Evolutionary conservation across 257 asterid genomes (phyloP).

Genomic region (Salvia hispanica): DNA sequence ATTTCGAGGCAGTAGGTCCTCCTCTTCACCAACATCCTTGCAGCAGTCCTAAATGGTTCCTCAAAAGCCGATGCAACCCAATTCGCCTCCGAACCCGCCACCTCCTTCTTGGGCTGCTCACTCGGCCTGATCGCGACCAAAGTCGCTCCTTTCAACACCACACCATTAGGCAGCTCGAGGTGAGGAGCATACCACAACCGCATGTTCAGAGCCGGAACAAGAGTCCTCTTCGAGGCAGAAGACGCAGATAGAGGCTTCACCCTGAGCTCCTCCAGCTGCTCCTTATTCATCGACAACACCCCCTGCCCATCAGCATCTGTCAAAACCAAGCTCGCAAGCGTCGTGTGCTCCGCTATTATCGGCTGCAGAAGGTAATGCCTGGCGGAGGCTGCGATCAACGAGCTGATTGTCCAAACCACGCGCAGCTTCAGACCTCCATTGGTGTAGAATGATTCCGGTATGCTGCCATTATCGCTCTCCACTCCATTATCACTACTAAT

Average conservation of each 20-base stretch:
- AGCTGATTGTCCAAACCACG: conserved; percentile 91
- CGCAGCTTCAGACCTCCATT: conserved; percentile 84
- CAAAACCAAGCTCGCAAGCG: conserved; percentile 66
- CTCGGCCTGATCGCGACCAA: conserved; percentile 86
- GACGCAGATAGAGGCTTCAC: conserved; percentile 89
- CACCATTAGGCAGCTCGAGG: conserved; percentile 79
- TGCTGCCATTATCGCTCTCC: conserved; percentile 61
- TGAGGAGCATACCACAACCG: conserved; percentile 81
- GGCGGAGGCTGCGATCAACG: conserved; percentile 87
- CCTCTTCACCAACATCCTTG: conserved; percentile 79
- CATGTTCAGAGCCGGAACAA: conserved; percentile 86
- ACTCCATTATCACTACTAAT: conserved; percentile 4
- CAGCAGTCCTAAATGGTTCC: conserved; percentile 78
- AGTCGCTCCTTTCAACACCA: conserved; percentile 83
- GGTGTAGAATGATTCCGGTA: conserved; percentile 83
- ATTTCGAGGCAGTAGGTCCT: conserved; percentile 89
- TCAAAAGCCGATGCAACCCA: conserved; percentile 79
- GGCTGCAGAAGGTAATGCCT: conserved; percentile 86
- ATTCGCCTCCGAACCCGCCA: conserved; percentile 51
- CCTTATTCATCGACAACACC: conserved; percentile 75
- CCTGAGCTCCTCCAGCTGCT: conserved; percentile 84
- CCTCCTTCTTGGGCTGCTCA: conserved; percentile 69
- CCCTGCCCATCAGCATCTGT: conserved; percentile 90
- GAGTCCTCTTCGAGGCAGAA: conserved; percentile 79
- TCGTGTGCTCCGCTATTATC: conserved; percentile 73